Conservation (phyloP, 2,329 filamentous ascomycete species). For the Truncatella angustata region DNA sequence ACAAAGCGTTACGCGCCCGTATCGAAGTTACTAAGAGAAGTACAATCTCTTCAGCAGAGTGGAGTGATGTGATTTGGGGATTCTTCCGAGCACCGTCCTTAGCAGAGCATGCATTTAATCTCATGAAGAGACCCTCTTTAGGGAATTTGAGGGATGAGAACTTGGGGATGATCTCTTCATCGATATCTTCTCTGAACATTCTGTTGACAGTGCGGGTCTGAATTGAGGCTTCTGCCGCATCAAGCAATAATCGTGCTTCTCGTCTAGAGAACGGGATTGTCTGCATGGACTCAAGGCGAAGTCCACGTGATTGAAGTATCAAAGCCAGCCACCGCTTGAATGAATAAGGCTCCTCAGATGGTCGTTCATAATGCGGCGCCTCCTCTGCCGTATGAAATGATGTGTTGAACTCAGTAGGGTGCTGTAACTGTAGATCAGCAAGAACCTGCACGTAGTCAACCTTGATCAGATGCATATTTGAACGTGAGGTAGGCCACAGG, state of each 20-base stretch:
- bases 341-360: constrained; percentile 32
- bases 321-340: constrained; percentile 41
- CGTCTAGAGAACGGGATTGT: constrained; percentile 24
- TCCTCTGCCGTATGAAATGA: constrained; percentile 32
- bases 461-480: neutral
- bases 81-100: constrained; percentile 35
- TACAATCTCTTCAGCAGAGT: constrained; percentile 31
- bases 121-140: constrained; percentile 37
- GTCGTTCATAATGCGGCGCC: constrained; percentile 24
- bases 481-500: no score
- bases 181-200: constrained; percentile 30
- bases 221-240: constrained; percentile 29
- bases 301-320: constrained; percentile 32
- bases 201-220: constrained; percentile 27
- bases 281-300: constrained; percentile 25
- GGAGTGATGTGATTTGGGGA: constrained; percentile 25
- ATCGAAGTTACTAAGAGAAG: constrained; percentile 36
- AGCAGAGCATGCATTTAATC: constrained; percentile 39
- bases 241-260: constrained; percentile 29
- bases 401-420: constrained; percentile 29
- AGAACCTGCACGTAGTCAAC: neutral
- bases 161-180: constrained; percentile 26
- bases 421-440: neutral
- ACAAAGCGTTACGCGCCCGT: constrained; percentile 33
- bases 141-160: constrained; percentile 27